A percentile compares a stretch with the other conserved stretches of the same genome.
Evolutionary conservation across 2,329 filamentous ascomycete species (phyloP).

Genomic region (Aspergillus floridensis): DNA sequence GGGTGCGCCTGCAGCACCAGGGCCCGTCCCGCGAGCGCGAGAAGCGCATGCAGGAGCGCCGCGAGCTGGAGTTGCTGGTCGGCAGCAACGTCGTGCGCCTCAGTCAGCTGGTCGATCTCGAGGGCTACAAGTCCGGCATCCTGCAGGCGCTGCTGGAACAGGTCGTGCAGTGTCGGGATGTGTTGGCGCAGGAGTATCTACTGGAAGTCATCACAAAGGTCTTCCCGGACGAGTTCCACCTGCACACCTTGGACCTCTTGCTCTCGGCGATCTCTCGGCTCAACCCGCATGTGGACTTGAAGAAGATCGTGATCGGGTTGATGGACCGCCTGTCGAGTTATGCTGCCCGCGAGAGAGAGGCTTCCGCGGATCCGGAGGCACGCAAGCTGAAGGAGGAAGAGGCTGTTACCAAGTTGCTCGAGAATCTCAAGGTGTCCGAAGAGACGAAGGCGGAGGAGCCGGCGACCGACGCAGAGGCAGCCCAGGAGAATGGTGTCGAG

Average conservation of each 20-base stretch:
- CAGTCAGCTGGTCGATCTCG: constrained; percentile 92
- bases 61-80: constrained; percentile 91
- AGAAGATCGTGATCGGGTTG: constrained; percentile 93
- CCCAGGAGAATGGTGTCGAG: constrained; percentile 38
- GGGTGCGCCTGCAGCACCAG: constrained; percentile 96
- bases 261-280: constrained; percentile 87
- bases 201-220: constrained; percentile 98
- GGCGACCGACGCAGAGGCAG: constrained; percentile 36
- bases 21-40: constrained; percentile 94
- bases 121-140: constrained; percentile 89
- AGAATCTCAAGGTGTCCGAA: constrained; percentile 67
- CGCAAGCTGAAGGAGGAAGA: constrained; percentile 79
- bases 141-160: constrained; percentile 87
- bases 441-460: constrained; percentile 53
- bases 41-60: constrained; percentile 86
- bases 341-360: constrained; percentile 80
- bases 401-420: constrained; percentile 72
- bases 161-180: constrained; percentile 95
- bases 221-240: constrained; percentile 96
- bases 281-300: constrained; percentile 96
- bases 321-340: constrained; percentile 97
- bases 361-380: constrained; percentile 67
- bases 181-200: constrained; percentile 94
- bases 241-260: constrained; percentile 94
- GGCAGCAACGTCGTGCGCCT: constrained; percentile 94